phyloP scores from a whole-genome alignment of 176 grass and related monocot species.

The Juncus inflexus region DNA sequence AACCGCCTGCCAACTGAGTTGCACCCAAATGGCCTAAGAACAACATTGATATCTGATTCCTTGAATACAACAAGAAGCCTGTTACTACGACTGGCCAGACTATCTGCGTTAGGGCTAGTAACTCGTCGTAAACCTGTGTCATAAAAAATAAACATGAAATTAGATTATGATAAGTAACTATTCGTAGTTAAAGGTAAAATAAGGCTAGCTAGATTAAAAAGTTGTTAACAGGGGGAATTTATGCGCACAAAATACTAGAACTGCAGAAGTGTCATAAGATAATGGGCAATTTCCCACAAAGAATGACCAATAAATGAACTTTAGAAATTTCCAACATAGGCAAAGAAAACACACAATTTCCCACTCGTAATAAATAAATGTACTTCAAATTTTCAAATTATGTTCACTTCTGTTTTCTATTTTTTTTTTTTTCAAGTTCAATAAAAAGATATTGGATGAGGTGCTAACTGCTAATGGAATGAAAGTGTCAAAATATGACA shows the following conservation, averaged over 20 bases:
- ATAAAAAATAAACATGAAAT: conserved; percentile 6
- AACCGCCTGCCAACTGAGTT: conserved; percentile 40
- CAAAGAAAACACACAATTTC: conserved; percentile 18
- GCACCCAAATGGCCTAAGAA: conserved; percentile 41
- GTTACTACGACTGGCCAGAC: conserved; percentile 41
- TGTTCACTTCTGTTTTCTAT: background rate
- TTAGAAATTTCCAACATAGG: conserved; percentile 7
- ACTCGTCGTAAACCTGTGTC: conserved; percentile 33
- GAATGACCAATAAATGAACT: conserved; percentile 26
- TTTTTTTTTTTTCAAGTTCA: background rate
- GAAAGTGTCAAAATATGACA: conserved; percentile 11
- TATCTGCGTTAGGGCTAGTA: conserved; percentile 21
- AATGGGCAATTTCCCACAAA: conserved; percentile 21
- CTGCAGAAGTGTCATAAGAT: background rate
- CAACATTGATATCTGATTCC: conserved; percentile 38
- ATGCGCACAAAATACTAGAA: conserved; percentile 28
- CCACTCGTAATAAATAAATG: conserved; percentile 26
- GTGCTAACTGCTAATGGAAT: background rate
- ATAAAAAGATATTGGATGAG: background rate
- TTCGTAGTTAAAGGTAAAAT: background rate
- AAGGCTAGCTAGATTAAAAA: conserved; percentile 2
- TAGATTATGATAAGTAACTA: background rate
- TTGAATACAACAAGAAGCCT: conserved; percentile 37
- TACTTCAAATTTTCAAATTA: conserved; percentile 18
- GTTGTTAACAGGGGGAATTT: conserved; percentile 18